Percentiles rank a stretch among this genome's conserved stretches.
Conservation (phyloP, 2,329 filamentous ascomycete species). For the Aureobasidium sp. region DNA sequence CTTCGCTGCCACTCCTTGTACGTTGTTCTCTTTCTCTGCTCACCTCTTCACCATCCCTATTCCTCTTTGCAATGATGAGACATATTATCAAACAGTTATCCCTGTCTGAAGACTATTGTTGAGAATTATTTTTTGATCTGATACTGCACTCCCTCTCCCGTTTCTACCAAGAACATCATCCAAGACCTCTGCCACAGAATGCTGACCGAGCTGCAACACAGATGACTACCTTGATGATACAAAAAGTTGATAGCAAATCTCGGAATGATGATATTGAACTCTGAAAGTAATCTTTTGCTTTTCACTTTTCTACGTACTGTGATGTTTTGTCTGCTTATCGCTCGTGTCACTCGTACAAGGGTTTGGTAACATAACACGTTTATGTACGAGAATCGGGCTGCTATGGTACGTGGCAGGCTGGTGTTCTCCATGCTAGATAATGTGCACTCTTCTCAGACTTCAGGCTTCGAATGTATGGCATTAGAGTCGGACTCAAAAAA, state of each 20-base stretch:
- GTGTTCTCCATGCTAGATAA: too few relatives aligned
- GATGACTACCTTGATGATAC: not conserved
- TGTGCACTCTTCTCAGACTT: too few relatives aligned
- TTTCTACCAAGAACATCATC: not conserved
- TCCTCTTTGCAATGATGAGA: slow-evolving; percentile 60
- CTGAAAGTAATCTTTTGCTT: not conserved
- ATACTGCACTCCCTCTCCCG: slow-evolving; percentile 29
- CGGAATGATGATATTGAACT: not conserved
- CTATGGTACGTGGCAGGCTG: too few relatives aligned
- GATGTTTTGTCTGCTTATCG: not conserved
- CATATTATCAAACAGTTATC: slow-evolving; percentile 82
- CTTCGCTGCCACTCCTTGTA: slow-evolving; percentile 76
- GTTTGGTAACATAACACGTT: too few relatives aligned
- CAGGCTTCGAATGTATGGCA: too few relatives aligned
- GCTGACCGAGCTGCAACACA: not conserved
- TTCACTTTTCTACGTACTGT: not conserved
- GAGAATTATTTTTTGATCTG: slow-evolving; percentile 85
- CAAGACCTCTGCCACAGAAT: not conserved
- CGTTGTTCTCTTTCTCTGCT: not conserved
- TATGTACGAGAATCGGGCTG: too few relatives aligned
- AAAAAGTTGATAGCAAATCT: not conserved
- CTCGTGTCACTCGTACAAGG: too few relatives aligned
- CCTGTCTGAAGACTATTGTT: slow-evolving; percentile 96
- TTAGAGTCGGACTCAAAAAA: too few relatives aligned
- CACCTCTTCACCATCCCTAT: not conserved